Percentiles rank a stretch among this genome's conserved stretches.
Conservation (phyloP, 2,329 filamentous ascomycete species). For the Pestalotiopsis sp. region DNA sequence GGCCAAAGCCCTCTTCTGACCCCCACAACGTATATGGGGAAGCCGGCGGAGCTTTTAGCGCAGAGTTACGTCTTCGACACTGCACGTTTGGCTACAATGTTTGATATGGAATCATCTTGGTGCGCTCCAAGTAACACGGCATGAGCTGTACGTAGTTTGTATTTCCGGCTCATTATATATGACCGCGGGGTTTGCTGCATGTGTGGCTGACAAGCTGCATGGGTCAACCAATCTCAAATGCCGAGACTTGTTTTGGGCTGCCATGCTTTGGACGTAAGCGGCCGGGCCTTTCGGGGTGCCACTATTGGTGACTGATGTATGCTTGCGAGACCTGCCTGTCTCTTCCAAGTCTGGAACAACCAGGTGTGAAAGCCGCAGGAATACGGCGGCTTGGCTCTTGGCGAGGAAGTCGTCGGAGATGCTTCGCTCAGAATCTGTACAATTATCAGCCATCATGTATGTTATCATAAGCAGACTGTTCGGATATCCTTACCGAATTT, state of each 20-base stretch:
- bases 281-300: not conserved
- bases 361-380: not conserved
- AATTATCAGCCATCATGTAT: not conserved
- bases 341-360: not conserved
- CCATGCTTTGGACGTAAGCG: not conserved
- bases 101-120: not conserved
- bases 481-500: slow-evolving; percentile 68
- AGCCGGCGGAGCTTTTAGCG: not conserved
- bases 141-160: not conserved
- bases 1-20: not conserved
- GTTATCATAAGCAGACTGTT: not conserved
- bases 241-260: not conserved
- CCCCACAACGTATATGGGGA: not conserved
- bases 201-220: not conserved
- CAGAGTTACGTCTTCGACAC: not conserved
- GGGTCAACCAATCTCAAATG: not conserved
- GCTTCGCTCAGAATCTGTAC: not conserved
- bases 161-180: slow-evolving; percentile 6
- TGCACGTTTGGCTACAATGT: not conserved
- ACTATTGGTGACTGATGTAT: not conserved
- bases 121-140: not conserved
- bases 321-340: not conserved
- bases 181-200: slow-evolving; percentile 1
- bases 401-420: not conserved
- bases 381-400: not conserved